Conservation (phyloP, 2,329 filamentous ascomycete genomes). For the Lachnum nothofagi region DNA sequence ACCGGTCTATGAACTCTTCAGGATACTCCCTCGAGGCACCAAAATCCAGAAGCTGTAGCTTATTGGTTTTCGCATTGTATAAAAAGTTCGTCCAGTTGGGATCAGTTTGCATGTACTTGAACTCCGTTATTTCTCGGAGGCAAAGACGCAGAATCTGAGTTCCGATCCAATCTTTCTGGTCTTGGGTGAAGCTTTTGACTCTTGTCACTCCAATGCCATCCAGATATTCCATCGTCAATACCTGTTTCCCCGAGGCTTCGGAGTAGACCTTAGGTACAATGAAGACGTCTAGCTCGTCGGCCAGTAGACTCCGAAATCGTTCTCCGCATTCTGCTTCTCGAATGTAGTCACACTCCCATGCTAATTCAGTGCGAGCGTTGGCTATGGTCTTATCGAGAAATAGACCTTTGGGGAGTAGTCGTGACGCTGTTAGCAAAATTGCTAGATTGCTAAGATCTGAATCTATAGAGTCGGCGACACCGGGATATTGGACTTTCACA, state of each 20-base stretch:
- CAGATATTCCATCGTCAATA: constrained; percentile 91
- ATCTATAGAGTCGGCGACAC: constrained; percentile 91
- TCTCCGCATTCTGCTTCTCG: constrained; percentile 78
- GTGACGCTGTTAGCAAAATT: constrained; percentile 82
- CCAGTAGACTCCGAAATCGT: constrained; percentile 72
- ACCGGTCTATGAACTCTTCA: constrained; percentile 69
- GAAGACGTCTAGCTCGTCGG: constrained; percentile 69
- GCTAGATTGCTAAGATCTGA: constrained; percentile 93
- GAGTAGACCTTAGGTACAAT: constrained; percentile 70
- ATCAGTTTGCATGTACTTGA: constrained; percentile 98
- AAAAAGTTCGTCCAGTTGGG: constrained; percentile 99
- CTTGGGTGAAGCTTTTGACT: constrained; percentile 67
- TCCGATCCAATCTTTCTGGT: constrained; percentile 91
- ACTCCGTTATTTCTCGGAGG: constrained; percentile 86
- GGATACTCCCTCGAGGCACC: constrained; percentile 87
- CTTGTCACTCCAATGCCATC: constrained; percentile 81
- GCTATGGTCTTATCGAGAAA: constrained; percentile 97
- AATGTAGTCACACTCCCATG: constrained; percentile 94
- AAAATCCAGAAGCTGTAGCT: constrained; percentile 90
- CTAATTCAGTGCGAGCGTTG: constrained; percentile 85
- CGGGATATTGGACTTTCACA: constrained; percentile 96
- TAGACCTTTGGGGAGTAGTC: constrained; percentile 81
- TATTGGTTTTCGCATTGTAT: constrained; percentile 67
- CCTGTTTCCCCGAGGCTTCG: constrained; percentile 77
- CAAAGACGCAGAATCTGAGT: constrained; percentile 89